phyloP scores from a whole-genome alignment of 1,284 basidiomycete genomes.

The Austroboletus olivaceoglutinosus region DNA sequence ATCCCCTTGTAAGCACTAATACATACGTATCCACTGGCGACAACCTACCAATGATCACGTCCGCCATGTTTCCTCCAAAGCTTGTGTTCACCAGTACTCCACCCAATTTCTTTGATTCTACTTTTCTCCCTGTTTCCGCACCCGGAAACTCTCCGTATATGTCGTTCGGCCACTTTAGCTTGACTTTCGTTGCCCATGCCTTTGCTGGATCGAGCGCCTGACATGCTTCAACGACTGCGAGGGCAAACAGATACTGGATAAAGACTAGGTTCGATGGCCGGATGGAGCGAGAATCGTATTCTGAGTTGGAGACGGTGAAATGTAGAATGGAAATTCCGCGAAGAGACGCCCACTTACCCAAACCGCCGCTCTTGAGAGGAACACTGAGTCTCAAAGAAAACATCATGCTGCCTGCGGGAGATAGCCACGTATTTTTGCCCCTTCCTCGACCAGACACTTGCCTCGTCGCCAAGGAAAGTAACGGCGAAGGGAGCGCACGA shows the following conservation, averaged over 20 bases:
- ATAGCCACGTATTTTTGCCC: slow-evolving; percentile 91
- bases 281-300: slow-evolving; percentile 30
- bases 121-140: slow-evolving; percentile 39
- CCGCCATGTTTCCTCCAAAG: slow-evolving; percentile 69
- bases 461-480: slow-evolving; percentile 81
- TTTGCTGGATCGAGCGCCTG: slow-evolving; percentile 44
- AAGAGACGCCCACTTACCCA: slow-evolving; percentile 5
- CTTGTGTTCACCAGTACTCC: slow-evolving; percentile 92
- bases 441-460: slow-evolving; percentile 90
- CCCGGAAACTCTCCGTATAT: slow-evolving; percentile 71
- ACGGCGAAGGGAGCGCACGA: slow-evolving; percentile 66
- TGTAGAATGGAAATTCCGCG: background rate
- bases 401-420: slow-evolving; percentile 85
- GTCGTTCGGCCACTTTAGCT: slow-evolving; percentile 98
- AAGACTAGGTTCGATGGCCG: slow-evolving; percentile 81
- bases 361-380: slow-evolving; percentile 33
- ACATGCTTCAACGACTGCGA: slow-evolving; percentile 89
- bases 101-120: slow-evolving; percentile 67
- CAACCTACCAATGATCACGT: slow-evolving; percentile 75
- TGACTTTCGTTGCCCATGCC: slow-evolving; percentile 56
- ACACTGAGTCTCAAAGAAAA: slow-evolving; percentile 81
- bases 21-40: background rate
- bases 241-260: slow-evolving; percentile 90
- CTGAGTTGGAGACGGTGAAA: background rate
- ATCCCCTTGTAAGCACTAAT: slow-evolving; percentile 1